These are phyloP conservation scores for Harringtonia lauricola DNA, from an alignment of 2,329 filamentous ascomycete species.

Conservation along the genomic window DNA sequence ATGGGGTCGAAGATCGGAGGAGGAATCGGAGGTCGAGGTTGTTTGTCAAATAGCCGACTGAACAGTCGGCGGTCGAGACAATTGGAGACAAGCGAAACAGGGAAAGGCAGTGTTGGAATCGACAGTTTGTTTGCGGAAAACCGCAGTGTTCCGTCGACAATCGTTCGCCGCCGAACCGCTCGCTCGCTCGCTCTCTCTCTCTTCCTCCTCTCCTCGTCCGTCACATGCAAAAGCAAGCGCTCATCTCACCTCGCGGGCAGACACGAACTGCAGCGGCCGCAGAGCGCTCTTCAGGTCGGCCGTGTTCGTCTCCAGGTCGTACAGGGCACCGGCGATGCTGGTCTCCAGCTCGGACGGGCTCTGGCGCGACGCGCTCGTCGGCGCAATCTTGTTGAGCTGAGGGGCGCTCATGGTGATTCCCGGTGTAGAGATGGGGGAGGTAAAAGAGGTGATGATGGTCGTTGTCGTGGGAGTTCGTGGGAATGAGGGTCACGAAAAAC, in stretches of 20 bases:
- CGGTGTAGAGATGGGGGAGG: neutral
- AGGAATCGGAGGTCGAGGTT: no score
- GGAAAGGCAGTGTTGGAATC: no score
- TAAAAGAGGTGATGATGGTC: neutral
- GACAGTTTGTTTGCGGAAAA: no score
- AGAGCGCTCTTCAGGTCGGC: slow-evolving; percentile 93
- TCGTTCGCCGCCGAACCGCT: no score
- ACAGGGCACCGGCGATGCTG: slow-evolving; percentile 92
- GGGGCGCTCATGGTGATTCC: slow-evolving; percentile 42
- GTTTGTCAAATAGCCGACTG: no score
- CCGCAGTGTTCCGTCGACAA: no score
- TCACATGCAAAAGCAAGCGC: slow-evolving; percentile 1
- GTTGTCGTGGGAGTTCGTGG: neutral
- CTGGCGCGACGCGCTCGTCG: slow-evolving; percentile 91
- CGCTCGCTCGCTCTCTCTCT: neutral
- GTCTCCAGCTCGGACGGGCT: slow-evolving; percentile 97
- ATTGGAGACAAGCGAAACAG: no score
- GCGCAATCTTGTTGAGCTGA: slow-evolving; percentile 92
- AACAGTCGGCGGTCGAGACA: no score
- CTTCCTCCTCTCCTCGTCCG: neutral
- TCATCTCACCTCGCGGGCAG: slow-evolving; percentile 93
- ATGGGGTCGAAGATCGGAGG: no score
- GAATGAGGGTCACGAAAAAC: neutral
- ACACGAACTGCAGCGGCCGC: slow-evolving; percentile 96
- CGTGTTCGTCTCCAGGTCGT: slow-evolving; percentile 99